Conservation (phyloP, 1,284 basidiomycete species). For the Vanrija sp. region DNA sequence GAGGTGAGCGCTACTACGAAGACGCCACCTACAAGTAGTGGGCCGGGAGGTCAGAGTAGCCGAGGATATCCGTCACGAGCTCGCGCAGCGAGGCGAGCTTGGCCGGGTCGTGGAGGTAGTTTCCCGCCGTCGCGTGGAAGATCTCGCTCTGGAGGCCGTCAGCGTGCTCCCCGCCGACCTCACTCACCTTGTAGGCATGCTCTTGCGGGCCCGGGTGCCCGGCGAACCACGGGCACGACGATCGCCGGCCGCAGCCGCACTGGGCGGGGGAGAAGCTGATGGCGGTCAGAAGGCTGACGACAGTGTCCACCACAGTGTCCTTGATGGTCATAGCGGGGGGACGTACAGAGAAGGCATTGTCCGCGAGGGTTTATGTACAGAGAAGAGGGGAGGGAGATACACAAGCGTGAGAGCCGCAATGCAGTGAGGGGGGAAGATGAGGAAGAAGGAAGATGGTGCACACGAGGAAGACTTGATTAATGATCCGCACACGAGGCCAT, state of each 20-base stretch:
- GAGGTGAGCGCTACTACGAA: background rate
- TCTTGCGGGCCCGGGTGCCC: conserved; percentile 16
- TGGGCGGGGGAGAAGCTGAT: background rate
- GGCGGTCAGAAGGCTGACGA: background rate
- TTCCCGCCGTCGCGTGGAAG: conserved; percentile 14
- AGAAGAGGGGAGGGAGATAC: too few species aligned
- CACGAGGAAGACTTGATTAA: too few species aligned
- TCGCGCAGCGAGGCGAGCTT: conserved; percentile 1
- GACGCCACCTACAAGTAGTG: conserved; percentile 9
- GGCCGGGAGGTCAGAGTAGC: conserved; percentile 1
- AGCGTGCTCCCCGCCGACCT: background rate
- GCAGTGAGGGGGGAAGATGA: too few species aligned
- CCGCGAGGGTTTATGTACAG: too few species aligned
- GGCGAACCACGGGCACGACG: conserved; percentile 13
- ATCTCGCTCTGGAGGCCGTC: conserved; percentile 9
- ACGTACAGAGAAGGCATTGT: background rate
- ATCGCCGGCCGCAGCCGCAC: background rate
- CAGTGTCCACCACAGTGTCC: background rate
- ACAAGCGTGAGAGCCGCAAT: too few species aligned
- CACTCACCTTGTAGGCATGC: conserved; percentile 15
- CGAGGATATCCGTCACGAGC: conserved; percentile 7
- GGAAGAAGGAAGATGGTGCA: too few species aligned
- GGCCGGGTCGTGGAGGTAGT: conserved; percentile 4
- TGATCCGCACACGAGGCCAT: too few species aligned
- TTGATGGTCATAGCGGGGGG: background rate